Percentiles rank a stretch among this genome's conserved stretches.
These are phyloP conservation scores for Puccinia triticina DNA, from an alignment of 1,284 basidiomycete genomes.

Conservation along the genomic window DNA sequence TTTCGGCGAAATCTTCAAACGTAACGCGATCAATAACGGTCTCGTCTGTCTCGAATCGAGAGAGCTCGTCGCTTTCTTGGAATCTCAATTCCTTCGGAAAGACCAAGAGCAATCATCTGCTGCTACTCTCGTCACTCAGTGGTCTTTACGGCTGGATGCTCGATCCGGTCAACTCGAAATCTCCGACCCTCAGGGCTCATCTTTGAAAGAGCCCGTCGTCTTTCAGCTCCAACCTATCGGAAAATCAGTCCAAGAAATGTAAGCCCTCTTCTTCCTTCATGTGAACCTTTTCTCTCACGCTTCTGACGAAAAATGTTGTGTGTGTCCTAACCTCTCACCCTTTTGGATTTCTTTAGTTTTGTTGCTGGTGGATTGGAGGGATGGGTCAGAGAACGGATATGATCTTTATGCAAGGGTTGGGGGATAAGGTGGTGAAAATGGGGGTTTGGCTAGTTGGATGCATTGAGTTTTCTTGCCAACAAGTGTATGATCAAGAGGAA, in stretches of 20 bases:
- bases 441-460: too few species aligned
- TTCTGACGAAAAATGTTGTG: background rate
- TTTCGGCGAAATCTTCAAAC: constrained; percentile 99
- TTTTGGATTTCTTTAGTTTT: constrained; percentile 10
- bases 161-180: constrained; percentile 65
- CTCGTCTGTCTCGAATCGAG: constrained; percentile 92
- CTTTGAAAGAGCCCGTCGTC: constrained; percentile 62
- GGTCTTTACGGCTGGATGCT: constrained; percentile 73
- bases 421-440: too few species aligned
- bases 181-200: constrained; percentile 60
- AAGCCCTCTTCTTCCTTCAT: constrained; percentile 56
- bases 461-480: too few species aligned
- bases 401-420: too few species aligned
- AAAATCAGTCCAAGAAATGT: constrained; percentile 85
- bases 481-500: too few species aligned
- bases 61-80: constrained; percentile 82
- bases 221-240: constrained; percentile 79
- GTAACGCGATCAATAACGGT: constrained; percentile 98
- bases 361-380: constrained; percentile 64
- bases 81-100: constrained; percentile 69
- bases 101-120: constrained; percentile 67
- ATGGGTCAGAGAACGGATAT: constrained; percentile 64
- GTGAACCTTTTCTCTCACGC: background rate
- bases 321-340: background rate
- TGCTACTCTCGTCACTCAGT: constrained; percentile 74